Conservation (phyloP, 2,329 filamentous ascomycete genomes). For the Fusarium pilosicola region DNA sequence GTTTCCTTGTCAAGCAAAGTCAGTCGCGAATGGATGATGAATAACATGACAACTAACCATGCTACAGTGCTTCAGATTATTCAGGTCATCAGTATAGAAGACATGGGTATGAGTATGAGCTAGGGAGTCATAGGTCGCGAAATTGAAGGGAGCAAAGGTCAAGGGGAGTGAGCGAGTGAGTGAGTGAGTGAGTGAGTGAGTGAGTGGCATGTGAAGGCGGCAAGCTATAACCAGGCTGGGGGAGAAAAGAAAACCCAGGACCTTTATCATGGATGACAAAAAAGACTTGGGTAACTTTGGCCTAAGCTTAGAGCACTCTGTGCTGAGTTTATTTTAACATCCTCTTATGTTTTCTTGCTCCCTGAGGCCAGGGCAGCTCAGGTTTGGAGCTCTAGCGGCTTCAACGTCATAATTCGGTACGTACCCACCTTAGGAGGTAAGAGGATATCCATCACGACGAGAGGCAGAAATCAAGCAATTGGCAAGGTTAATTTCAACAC, state of each 20-base stretch:
- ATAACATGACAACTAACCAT: constrained; percentile 32
- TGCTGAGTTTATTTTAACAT: too few relatives aligned
- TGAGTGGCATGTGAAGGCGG: constrained; percentile 39
- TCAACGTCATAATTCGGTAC: constrained; percentile 39
- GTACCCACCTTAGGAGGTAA: background rate
- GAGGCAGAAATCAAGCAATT: background rate
- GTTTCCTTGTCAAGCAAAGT: constrained; percentile 44
- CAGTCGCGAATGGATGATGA: background rate
- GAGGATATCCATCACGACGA: background rate
- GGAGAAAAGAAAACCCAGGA: too few relatives aligned
- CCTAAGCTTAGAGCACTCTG: too few relatives aligned
- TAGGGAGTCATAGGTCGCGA: background rate
- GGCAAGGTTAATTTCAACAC: background rate
- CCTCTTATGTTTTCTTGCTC: too few relatives aligned
- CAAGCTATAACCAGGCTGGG: background rate
- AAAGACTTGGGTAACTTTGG: too few relatives aligned
- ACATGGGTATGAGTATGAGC: constrained; percentile 9
- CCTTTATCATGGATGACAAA: too few relatives aligned
- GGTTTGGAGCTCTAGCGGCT: constrained; percentile 25
- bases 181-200: background rate
- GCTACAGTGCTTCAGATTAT: background rate
- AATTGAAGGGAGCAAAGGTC: constrained; percentile 12
- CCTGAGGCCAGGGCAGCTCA: background rate
- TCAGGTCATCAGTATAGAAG: constrained; percentile 12
- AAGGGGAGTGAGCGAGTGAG: background rate